Conservation (phyloP, 2,329 filamentous ascomycete genomes). For the Colletotrichum chlorophyti region DNA sequence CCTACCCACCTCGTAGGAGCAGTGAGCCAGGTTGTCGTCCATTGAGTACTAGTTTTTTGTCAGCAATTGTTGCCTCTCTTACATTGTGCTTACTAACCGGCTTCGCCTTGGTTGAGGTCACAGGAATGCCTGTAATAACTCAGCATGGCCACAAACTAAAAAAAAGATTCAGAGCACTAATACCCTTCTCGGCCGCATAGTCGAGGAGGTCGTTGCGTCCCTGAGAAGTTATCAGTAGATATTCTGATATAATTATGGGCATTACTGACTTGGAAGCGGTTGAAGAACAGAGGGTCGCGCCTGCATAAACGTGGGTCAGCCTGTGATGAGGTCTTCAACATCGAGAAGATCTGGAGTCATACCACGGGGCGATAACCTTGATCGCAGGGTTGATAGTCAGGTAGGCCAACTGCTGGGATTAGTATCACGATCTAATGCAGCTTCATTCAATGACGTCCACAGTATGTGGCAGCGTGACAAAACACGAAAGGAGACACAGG, state of each 20-base stretch:
- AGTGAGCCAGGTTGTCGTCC: conserved; percentile 74
- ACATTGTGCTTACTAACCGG: no score
- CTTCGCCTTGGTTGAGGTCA: conserved; percentile 75
- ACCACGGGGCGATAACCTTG: conserved; percentile 76
- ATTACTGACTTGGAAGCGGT: conserved; percentile 61
- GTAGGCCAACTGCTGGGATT: conserved; percentile 44
- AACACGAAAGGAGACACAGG: no score
- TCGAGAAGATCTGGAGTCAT: not conserved
- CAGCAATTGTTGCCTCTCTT: not conserved
- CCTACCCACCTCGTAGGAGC: conserved; percentile 68
- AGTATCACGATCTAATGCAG: no score
- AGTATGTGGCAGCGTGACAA: no score
- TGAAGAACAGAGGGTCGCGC: conserved; percentile 73
- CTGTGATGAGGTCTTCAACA: not conserved
- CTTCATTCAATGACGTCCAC: no score
- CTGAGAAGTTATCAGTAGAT: conserved; percentile 30
- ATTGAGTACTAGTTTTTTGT: conserved; percentile 5
- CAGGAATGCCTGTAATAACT: conserved; percentile 61
- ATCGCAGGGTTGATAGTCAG: conserved; percentile 43
- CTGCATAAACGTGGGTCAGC: not conserved
- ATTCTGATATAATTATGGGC: conserved; percentile 7
- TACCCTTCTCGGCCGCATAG: conserved; percentile 66
- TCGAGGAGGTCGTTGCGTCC: conserved; percentile 77
- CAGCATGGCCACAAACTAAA: not conserved
- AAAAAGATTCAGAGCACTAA: no score